Percentiles rank a stretch among this genome's conserved stretches.
Evolutionary conservation across 139 green algal genomes (phyloP).

Genomic region (Picochlorum sp.): DNA sequence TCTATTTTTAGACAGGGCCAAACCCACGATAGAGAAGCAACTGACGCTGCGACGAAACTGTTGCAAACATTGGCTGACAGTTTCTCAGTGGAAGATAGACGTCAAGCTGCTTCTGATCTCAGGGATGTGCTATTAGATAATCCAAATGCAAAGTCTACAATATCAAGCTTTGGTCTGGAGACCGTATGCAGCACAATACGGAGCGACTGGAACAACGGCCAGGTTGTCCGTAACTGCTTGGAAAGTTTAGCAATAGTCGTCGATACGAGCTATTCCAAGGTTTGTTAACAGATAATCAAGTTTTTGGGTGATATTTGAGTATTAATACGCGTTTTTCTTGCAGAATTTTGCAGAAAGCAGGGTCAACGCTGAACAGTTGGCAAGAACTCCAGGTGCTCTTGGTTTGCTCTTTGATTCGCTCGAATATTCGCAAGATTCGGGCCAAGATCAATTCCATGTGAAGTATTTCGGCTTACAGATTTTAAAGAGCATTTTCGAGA

Average conservation of each 20-base stretch:
- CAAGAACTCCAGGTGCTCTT: constrained; percentile 44
- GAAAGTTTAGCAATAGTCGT: constrained; percentile 53
- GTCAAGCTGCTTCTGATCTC: constrained; percentile 59
- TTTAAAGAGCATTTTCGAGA: constrained; percentile 53
- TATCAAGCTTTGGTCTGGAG: constrained; percentile 69
- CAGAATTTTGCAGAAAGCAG: constrained; percentile 20
- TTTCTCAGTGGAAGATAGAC: constrained; percentile 61
- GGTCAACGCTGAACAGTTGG: constrained; percentile 76
- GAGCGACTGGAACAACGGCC: constrained; percentile 69
- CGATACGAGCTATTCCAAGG: background rate
- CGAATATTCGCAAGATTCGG: constrained; percentile 40
- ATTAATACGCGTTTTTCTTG: background rate
- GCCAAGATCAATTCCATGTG: constrained; percentile 74
- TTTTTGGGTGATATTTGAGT: background rate
- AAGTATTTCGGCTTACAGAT: constrained; percentile 79
- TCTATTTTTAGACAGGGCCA: constrained; percentile 3
- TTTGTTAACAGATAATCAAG: background rate
- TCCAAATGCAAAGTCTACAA: constrained; percentile 46
- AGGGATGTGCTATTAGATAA: constrained; percentile 51
- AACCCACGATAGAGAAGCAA: background rate
- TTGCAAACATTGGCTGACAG: constrained; percentile 67
- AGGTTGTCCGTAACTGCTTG: constrained; percentile 65
- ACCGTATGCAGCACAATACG: constrained; percentile 54
- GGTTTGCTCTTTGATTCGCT: constrained; percentile 64
- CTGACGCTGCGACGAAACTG: constrained; percentile 36